A percentile compares a stretch with the other conserved stretches of the same genome.
phyloP scores from a whole-genome alignment of 352 stramenopile genomes.

The Pythium aphanidermatum region DNA sequence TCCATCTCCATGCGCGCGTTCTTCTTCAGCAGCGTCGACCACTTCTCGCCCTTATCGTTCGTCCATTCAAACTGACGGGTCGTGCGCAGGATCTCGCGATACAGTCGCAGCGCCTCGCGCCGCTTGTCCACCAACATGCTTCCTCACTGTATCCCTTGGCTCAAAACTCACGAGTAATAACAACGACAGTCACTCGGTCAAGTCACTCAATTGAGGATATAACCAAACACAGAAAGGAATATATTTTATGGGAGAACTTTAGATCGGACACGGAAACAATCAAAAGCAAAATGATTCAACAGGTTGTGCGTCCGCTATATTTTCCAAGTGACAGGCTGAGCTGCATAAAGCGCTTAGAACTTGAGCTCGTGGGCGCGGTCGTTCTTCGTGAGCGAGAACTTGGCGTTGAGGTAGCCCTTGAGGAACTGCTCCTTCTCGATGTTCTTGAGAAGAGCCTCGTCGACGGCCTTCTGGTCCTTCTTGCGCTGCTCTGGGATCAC shows the following conservation, averaged over 20 bases:
- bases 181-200: no score
- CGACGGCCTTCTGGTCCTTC: conserved; percentile 98
- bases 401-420: conserved; percentile 98
- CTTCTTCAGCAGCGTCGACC: conserved; percentile 56
- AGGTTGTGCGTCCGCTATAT: conserved; percentile 20
- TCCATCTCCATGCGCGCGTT: conserved; percentile 82
- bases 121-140: conserved; percentile 49
- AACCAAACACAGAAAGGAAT: no score
- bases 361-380: conserved; percentile 98
- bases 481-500: conserved; percentile 97
- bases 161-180: no score
- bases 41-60: conserved; percentile 67
- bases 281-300: conserved; percentile 11
- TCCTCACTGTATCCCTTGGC: no score
- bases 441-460: conserved; percentile 88
- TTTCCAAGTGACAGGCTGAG: no score
- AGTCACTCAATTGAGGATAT: no score
- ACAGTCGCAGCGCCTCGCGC: conserved; percentile 73
- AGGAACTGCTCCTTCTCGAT: conserved; percentile 90
- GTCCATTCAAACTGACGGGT: conserved; percentile 65
- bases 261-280: not conserved
- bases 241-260: no score
- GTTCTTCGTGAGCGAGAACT: conserved; percentile 97
- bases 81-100: conserved; percentile 74
- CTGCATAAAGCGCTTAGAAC: conserved; percentile 95